Percentiles rank a stretch among this genome's conserved stretches.
Conservation (phyloP, 2,329 filamentous ascomycete genomes). For the Albophoma yamanashiensis region DNA sequence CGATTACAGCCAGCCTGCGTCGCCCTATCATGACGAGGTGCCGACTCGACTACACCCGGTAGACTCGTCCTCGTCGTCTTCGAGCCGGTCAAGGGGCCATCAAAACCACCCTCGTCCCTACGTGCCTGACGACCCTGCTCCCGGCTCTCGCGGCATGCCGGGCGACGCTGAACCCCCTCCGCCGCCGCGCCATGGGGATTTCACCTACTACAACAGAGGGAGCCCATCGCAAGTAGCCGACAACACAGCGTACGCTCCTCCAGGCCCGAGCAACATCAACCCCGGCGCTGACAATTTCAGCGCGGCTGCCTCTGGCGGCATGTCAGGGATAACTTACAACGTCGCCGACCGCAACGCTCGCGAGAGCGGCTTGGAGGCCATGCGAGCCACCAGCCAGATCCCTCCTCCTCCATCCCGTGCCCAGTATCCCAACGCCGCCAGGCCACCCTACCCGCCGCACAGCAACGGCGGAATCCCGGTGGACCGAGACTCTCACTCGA, state of each 20-base stretch:
- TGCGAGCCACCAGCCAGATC: slow-evolving; percentile 29
- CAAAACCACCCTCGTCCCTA: neutral
- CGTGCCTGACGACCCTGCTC: neutral
- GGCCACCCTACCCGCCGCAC: slow-evolving; percentile 9
- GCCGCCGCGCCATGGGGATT: slow-evolving; percentile 12
- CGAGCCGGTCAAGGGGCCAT: neutral
- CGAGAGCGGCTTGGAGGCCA: slow-evolving; percentile 54
- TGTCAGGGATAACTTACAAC: slow-evolving; percentile 56
- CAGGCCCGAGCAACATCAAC: slow-evolving; percentile 30
- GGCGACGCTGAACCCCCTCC: slow-evolving; percentile 1
- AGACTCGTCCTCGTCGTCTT: slow-evolving; percentile 1
- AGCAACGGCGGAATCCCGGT: slow-evolving; percentile 6
- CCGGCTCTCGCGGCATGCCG: neutral
- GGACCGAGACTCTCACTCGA: slow-evolving; percentile 31
- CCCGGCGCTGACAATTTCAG: slow-evolving; percentile 60
- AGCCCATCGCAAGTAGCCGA: slow-evolving; percentile 10
- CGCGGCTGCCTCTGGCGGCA: slow-evolving; percentile 50
- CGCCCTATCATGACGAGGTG: slow-evolving; percentile 18
- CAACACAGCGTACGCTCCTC: slow-evolving; percentile 13
- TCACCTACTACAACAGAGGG: slow-evolving; percentile 10
- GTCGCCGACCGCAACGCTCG: slow-evolving; percentile 55
- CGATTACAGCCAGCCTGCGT: neutral
- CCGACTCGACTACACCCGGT: slow-evolving; percentile 3
- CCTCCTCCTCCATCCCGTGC: slow-evolving; percentile 26
- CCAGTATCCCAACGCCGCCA: slow-evolving; percentile 10